These are phyloP conservation scores for Akebia trifoliata DNA, from an alignment of 164 flowering plant genomes.

Conservation along the genomic window DNA sequence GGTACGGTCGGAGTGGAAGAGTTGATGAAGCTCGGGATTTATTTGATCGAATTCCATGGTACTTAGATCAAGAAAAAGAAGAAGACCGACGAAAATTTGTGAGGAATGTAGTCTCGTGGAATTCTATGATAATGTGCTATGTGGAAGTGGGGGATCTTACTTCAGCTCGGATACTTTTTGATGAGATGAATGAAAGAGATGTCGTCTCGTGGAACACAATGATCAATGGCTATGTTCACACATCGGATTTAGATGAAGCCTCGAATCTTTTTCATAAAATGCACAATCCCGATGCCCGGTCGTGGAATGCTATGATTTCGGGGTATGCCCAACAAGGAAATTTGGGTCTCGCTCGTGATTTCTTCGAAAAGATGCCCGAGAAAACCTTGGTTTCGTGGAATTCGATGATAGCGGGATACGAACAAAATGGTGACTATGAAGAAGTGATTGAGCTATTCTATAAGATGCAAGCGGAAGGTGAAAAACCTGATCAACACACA, in stretches of 20 bases:
- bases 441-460: conserved; percentile 6
- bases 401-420: conserved; percentile 8
- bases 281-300: conserved; percentile 9
- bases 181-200: conserved; percentile 10
- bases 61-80: neutral
- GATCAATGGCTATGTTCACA: conserved; percentile 14
- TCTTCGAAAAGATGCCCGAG: conserved; percentile 8
- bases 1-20: conserved; percentile 12
- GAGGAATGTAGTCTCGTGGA: conserved; percentile 13
- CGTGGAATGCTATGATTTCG: conserved; percentile 14
- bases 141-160: conserved; percentile 5
- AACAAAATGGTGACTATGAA: conserved; percentile 9
- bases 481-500: conserved; percentile 7
- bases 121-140: conserved; percentile 17
- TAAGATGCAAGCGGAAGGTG: conserved; percentile 6
- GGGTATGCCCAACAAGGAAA: conserved; percentile 12
- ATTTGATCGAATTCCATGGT: conserved; percentile 12
- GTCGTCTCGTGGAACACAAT: conserved; percentile 10
- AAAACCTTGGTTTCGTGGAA: conserved; percentile 15
- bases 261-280: conserved; percentile 6
- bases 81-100: neutral
- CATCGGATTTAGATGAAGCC: conserved; percentile 11
- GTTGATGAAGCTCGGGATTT: conserved; percentile 8
- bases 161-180: conserved; percentile 10
- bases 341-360: conserved; percentile 11